phyloP scores from a whole-genome alignment of 164 flowering plant species.

The Warburgia ugandensis region DNA sequence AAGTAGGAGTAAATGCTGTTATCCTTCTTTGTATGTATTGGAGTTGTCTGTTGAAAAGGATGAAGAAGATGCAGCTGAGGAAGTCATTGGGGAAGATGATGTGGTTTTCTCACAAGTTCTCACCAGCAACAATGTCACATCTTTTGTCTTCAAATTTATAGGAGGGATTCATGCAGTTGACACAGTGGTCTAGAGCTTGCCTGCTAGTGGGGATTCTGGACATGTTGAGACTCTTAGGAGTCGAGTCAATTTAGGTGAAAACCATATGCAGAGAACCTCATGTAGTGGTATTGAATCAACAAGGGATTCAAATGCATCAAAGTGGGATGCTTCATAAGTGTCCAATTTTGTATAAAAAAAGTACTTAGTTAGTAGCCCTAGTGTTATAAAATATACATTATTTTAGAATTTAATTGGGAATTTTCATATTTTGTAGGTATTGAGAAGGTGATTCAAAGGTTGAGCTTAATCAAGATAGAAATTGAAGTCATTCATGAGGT shows the following conservation, averaged over 20 bases:
- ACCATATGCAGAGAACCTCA: constrained; percentile 15
- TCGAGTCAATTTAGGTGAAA: constrained; percentile 22
- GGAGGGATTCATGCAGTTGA: not conserved
- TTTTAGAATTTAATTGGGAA: no score
- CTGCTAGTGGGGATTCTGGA: constrained; percentile 7
- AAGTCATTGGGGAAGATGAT: constrained; percentile 45
- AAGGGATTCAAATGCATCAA: constrained; percentile 28
- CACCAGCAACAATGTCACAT: constrained; percentile 76
- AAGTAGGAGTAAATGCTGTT: constrained; percentile 44
- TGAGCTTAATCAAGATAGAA: no score
- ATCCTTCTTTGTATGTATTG: constrained; percentile 59
- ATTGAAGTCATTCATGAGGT: no score
- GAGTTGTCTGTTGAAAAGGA: constrained; percentile 49
- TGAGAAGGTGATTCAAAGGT: no score
- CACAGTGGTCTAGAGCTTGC: not conserved
- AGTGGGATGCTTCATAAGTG: no score
- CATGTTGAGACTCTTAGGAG: constrained; percentile 34
- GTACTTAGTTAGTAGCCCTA: no score
- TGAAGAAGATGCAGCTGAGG: constrained; percentile 37
- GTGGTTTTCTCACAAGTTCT: constrained; percentile 62
- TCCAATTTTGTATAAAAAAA: no score
- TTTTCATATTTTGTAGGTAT: no score
- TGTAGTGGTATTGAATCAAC: constrained; percentile 19
- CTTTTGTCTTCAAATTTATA: constrained; percentile 1
- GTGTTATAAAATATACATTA: no score